Evolutionary conservation across 192 early-diverging fungal species (phyloP).

Genomic region (Linnemannia elongata): DNA sequence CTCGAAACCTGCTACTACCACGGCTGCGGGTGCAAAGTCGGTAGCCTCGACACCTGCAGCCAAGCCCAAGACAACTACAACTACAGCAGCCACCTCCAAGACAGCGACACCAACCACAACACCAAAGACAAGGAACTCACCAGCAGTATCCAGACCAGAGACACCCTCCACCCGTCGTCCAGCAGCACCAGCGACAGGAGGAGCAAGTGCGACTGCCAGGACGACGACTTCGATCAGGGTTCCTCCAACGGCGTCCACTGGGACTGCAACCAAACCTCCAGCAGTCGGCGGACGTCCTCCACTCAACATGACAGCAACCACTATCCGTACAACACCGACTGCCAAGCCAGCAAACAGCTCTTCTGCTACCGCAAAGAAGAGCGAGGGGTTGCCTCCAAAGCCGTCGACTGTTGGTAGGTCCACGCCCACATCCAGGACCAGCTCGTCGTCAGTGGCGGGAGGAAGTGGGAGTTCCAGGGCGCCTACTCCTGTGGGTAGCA

Average conservation of each 20-base stretch:
- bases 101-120: neutral
- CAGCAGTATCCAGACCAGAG: neutral
- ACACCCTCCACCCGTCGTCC: neutral
- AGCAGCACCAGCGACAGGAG: neutral
- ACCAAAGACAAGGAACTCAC: neutral
- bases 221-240: constrained; percentile 43
- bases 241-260: constrained; percentile 7
- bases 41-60: neutral
- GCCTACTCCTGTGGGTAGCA: constrained; percentile 7
- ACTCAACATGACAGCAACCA: constrained; percentile 46
- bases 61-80: constrained; percentile 8
- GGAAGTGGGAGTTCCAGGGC: neutral
- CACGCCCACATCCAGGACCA: neutral
- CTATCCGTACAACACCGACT: constrained; percentile 25
- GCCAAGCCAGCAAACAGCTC: constrained; percentile 5
- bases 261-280: constrained; percentile 26
- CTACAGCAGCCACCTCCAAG: neutral
- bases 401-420: neutral
- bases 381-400: neutral
- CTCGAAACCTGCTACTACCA: neutral
- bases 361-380: neutral
- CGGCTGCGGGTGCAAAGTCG: neutral
- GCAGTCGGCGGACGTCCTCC: constrained; percentile 38
- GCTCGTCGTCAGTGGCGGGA: constrained; percentile 3
- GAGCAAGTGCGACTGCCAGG: constrained; percentile 19